phyloP scores from a whole-genome alignment of 495 filamentous ascomycete genomes.

The Barbatosphaeria neglecta region DNA sequence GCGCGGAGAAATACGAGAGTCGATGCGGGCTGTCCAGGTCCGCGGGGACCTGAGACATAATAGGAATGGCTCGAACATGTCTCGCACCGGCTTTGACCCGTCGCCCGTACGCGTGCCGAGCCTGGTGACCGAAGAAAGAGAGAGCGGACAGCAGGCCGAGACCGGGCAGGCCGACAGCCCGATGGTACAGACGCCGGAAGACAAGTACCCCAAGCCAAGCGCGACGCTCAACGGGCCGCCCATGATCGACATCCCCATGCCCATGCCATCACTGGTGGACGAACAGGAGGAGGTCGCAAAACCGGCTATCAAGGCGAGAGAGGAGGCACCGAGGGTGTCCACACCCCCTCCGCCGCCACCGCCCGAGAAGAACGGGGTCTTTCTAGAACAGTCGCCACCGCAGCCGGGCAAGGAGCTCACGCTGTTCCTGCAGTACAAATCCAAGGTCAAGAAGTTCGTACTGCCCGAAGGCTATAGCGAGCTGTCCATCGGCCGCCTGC shows the following conservation, averaged over 20 bases:
- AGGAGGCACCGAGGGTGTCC: conserved; percentile 2
- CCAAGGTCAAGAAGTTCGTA: conserved; percentile 91
- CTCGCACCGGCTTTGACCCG: conserved; percentile 33
- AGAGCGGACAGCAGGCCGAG: conserved; percentile 27
- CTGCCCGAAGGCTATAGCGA: conserved; percentile 72
- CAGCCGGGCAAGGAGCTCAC: conserved; percentile 81
- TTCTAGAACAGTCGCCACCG: conserved; percentile 56
- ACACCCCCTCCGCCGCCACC: conserved; percentile 17
- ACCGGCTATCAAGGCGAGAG: conserved; percentile 10
- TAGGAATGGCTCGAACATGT: conserved; percentile 35
- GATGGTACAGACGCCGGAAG: conserved; percentile 45
- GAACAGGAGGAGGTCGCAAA: conserved; percentile 17
- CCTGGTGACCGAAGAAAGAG: conserved; percentile 54
- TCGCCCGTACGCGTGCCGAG: conserved; percentile 51
- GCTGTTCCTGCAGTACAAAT: conserved; percentile 94
- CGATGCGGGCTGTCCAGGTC: conserved; percentile 78
- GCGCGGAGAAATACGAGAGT: conserved; percentile 70
- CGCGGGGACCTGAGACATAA: conserved; percentile 59
- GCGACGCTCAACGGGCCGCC: conserved; percentile 41
- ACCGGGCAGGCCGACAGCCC: conserved; percentile 32
- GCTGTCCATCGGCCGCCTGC: conserved; percentile 73
- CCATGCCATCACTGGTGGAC: conserved; percentile 1
- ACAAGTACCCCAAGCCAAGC: conserved; percentile 42
- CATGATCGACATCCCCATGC: conserved; percentile 8
- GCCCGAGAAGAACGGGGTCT: conserved; percentile 26